Evolutionary conservation across 2,329 filamentous ascomycete genomes (phyloP).

Genomic region (Nigrospora oryzae): DNA sequence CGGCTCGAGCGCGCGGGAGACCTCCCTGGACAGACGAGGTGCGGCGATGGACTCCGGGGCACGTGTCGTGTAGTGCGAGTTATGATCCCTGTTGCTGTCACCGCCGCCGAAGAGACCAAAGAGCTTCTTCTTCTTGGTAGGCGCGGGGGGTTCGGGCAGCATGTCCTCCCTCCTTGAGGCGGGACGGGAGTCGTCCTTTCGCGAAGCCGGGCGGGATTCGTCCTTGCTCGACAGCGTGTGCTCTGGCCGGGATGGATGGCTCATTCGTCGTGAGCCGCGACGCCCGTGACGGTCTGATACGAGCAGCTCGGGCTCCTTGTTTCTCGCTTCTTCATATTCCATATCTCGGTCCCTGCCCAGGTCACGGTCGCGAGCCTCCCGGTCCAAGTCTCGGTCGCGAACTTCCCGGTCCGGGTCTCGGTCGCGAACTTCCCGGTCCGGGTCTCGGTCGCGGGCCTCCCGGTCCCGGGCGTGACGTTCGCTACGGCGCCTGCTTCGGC

Average conservation of each 20-base stretch:
- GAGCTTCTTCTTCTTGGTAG: slow-evolving; percentile 3
- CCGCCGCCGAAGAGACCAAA: neutral
- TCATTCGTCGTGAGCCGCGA: slow-evolving; percentile 2
- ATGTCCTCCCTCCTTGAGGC: no score
- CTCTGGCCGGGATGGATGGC: slow-evolving; percentile 1
- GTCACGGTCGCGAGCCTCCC: no score
- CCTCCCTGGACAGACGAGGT: neutral
- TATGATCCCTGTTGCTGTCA: slow-evolving; percentile 1
- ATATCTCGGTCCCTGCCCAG: no score
- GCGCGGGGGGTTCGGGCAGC: neutral
- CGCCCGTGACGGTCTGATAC: slow-evolving; percentile 2
- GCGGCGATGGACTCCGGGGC: neutral
- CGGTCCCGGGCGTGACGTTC: neutral
- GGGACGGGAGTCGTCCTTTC: no score
- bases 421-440: neutral
- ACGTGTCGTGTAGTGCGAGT: neutral
- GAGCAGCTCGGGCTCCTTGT: slow-evolving; percentile 3
- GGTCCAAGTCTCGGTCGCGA: no score
- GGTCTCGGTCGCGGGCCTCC: neutral
- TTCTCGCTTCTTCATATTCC: neutral
- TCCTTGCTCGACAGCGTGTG: neutral
- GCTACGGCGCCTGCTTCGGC: no score
- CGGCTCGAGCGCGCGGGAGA: neutral
- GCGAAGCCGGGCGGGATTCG: no score
- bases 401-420: neutral